Evolutionary conservation across 495 filamentous ascomycete genomes (phyloP).

Genomic region (Hyaloscypha finlandica): DNA sequence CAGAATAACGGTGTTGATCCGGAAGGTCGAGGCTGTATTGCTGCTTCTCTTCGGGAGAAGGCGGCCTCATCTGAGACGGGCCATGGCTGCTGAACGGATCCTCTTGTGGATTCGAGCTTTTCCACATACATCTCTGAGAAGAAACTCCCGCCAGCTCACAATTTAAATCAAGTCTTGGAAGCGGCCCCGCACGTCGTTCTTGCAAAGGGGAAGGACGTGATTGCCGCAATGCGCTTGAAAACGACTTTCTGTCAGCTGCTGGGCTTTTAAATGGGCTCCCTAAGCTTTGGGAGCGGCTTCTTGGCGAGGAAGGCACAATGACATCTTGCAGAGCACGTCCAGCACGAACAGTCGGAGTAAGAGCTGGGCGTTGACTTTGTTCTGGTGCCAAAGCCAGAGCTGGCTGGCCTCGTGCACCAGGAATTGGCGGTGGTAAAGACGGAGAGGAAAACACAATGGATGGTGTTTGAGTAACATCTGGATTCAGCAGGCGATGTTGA

Average conservation of each 20-base stretch:
- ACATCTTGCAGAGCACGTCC: slow-evolving; percentile 53
- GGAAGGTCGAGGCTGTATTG: slow-evolving; percentile 26
- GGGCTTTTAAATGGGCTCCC: slow-evolving; percentile 55
- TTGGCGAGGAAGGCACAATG: slow-evolving; percentile 53
- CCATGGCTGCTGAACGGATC: slow-evolving; percentile 29
- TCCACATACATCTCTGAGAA: slow-evolving; percentile 6
- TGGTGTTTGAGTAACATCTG: slow-evolving; percentile 31
- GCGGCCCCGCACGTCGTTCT: slow-evolving; percentile 12
- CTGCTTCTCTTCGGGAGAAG: slow-evolving; percentile 18
- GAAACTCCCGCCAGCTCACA: slow-evolving; percentile 13
- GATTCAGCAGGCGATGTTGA: slow-evolving; percentile 25
- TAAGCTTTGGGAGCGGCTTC: slow-evolving; percentile 44
- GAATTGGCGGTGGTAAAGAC: slow-evolving; percentile 39
- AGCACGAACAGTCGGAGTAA: slow-evolving; percentile 54
- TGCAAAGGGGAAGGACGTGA: slow-evolving; percentile 12
- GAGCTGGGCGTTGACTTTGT: slow-evolving; percentile 38
- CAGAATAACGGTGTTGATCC: slow-evolving; percentile 3
- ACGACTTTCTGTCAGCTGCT: slow-evolving; percentile 26
- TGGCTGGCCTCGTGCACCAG: slow-evolving; percentile 29
- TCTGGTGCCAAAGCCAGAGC: not conserved
- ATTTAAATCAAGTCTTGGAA: slow-evolving; percentile 22
- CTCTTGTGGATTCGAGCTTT: slow-evolving; percentile 18
- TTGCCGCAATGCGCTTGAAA: slow-evolving; percentile 14
- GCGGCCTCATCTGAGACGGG: not conserved
- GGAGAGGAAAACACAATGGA: slow-evolving; percentile 37